phyloP scores from a whole-genome alignment of 176 grass and related monocot genomes.

The maize (Zea mays) region Zm-B73-REFERENCE-NAM-5.0 NC_050099.1:66767501-66768000 shows the following conservation, averaged over 20 bases:
- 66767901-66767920: constrained; percentile 26
- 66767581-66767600: constrained; percentile 45
- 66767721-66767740: too few species aligned
- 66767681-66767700: constrained; percentile 47
- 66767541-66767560: constrained; percentile 7
- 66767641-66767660: background rate
- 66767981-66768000: constrained; percentile 27
- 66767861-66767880: constrained; percentile 24
- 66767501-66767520: constrained; percentile 70
- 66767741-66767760: background rate
- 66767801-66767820: background rate
- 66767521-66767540: constrained; percentile 50
- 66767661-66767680: constrained; percentile 50
- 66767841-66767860: background rate
- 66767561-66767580: constrained; percentile 22
- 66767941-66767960: background rate
- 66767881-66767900: constrained; percentile 33
- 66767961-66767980: constrained; percentile 21
- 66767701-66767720: background rate
- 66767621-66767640: constrained; percentile 32
- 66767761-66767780: constrained; percentile 45
- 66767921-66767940: background rate
- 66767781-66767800: constrained; percentile 17
- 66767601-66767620: constrained; percentile 80
- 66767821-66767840: background rate